phyloP scores from a whole-genome alignment of 495 filamentous ascomycete genomes.

The Beverwykella pulmonaria region DNA sequence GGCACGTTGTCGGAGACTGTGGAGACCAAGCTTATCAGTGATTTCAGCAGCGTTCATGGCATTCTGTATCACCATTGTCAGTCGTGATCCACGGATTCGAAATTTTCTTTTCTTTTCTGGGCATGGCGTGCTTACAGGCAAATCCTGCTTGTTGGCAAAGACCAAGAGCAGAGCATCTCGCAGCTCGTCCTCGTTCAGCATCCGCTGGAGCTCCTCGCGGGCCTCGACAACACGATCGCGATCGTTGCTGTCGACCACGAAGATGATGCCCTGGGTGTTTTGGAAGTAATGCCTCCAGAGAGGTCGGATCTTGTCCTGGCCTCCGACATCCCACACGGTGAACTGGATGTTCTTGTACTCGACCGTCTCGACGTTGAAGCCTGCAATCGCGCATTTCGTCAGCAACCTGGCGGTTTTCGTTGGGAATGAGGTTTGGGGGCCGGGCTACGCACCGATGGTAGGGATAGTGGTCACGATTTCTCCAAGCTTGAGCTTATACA shows the following conservation, averaged over 20 bases:
- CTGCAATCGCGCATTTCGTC: constrained; percentile 51
- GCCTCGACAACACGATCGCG: constrained; percentile 99
- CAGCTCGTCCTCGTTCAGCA: constrained; percentile 99
- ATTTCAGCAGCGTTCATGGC: constrained; percentile 99
- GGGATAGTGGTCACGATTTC: constrained; percentile 99
- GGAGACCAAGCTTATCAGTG: constrained; percentile 98
- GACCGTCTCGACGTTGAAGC: constrained; percentile 99
- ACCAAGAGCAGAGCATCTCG: constrained; percentile 96
- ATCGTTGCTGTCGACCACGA: constrained; percentile 99
- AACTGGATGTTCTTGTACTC: constrained; percentile 99
- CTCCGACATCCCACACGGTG: constrained; percentile 99
- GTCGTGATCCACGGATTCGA: background rate
- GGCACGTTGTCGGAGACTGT: constrained; percentile 94
- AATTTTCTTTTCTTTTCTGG: background rate
- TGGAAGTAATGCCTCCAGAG: constrained; percentile 99
- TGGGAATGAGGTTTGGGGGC: background rate
- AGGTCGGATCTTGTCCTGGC: constrained; percentile 99
- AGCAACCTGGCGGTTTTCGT: constrained; percentile 10
- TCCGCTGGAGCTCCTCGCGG: constrained; percentile 98
- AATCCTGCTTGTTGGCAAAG: constrained; percentile 99
- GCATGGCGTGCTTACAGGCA: constrained; percentile 72
- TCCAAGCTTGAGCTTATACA: constrained; percentile 99
- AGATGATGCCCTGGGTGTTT: constrained; percentile 99
- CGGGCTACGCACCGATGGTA: constrained; percentile 83
- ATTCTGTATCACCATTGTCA: constrained; percentile 62